These are phyloP conservation scores for Fibroporia radiculosa DNA, from an alignment of 768 basidiomycete genomes.

Conservation along the genomic window DNA sequence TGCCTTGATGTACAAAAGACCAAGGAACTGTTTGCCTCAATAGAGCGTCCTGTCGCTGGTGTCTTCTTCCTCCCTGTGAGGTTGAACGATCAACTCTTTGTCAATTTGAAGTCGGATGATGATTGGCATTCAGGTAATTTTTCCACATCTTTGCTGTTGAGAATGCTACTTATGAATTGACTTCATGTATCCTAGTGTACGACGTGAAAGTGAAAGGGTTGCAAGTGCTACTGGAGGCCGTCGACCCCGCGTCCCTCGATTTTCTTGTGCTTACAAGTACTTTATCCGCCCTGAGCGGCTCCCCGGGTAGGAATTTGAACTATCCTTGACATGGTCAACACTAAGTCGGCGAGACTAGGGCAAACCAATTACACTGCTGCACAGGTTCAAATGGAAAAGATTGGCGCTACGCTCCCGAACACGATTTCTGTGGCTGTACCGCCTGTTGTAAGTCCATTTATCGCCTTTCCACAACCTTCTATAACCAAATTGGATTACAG, in stretches of 20 bases:
- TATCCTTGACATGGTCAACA: no score
- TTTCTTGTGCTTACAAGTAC: slow-evolving; percentile 11
- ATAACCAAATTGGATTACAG: neutral
- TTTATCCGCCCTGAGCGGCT: slow-evolving; percentile 4
- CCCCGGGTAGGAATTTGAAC: slow-evolving; percentile 5
- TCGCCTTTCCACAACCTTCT: neutral
- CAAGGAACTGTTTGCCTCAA: slow-evolving; percentile 1
- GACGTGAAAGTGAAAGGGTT: slow-evolving; percentile 14
- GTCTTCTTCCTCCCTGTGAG: slow-evolving; percentile 4
- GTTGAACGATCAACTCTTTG: slow-evolving; percentile 11
- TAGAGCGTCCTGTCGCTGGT: slow-evolving; percentile 3
- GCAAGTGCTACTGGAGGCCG: slow-evolving; percentile 8
- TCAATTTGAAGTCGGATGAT: slow-evolving; percentile 9
- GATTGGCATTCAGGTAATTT: slow-evolving; percentile 11
- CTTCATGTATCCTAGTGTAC: no score
- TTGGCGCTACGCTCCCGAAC: slow-evolving; percentile 3
- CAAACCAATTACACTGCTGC: slow-evolving; percentile 9
- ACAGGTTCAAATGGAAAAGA: slow-evolving; percentile 6
- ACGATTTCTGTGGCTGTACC: slow-evolving; percentile 6
- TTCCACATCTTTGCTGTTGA: no score
- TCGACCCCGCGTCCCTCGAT: slow-evolving; percentile 7
- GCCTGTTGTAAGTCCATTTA: slow-evolving; percentile 2
- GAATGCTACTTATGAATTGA: no score
- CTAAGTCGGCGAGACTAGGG: no score
- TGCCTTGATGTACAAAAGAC: slow-evolving; percentile 7